Percentiles rank a stretch among this genome's conserved stretches.
phyloP scores from a whole-genome alignment of 495 filamentous ascomycete species.

The Opeltia flavorubescens region DNA sequence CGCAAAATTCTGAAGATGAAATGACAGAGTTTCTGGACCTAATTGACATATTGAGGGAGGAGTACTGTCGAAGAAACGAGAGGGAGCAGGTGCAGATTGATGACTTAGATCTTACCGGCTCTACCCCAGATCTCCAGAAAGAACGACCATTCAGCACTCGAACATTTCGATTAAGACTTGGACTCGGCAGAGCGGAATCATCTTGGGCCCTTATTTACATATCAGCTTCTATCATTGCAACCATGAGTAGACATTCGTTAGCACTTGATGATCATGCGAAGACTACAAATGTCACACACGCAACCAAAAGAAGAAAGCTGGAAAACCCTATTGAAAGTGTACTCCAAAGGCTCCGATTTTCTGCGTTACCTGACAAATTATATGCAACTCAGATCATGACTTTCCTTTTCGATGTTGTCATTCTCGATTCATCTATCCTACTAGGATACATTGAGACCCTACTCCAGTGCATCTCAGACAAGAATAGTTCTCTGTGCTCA shows the following conservation, averaged over 20 bases:
- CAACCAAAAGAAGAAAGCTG: conserved; percentile 48
- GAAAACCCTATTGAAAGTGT: conserved; percentile 44
- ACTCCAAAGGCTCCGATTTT: conserved; percentile 41
- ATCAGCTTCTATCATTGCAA: conserved; percentile 8
- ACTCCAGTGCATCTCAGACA: conserved; percentile 37
- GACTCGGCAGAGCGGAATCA: conserved; percentile 30
- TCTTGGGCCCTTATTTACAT: conserved; percentile 30
- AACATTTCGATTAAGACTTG: conserved; percentile 26
- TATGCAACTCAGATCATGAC: conserved; percentile 68
- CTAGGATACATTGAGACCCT: conserved; percentile 31
- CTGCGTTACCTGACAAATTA: conserved; percentile 39
- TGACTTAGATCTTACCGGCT: conserved; percentile 46
- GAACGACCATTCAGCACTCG: conserved; percentile 13
- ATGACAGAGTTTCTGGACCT: conserved; percentile 31
- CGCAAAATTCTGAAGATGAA: conserved; percentile 14
- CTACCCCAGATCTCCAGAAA: conserved; percentile 11
- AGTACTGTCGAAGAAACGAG: conserved; percentile 58
- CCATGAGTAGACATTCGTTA: background rate
- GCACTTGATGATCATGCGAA: background rate
- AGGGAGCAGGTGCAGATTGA: conserved; percentile 63
- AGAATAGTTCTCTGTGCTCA: conserved; percentile 36
- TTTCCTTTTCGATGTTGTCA: conserved; percentile 42
- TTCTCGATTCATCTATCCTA: conserved; percentile 5
- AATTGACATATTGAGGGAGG: conserved; percentile 46
- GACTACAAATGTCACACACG: background rate